phyloP scores from a whole-genome alignment of 495 filamentous ascomycete genomes.

The Hyaloscypha hepaticicola region DNA sequence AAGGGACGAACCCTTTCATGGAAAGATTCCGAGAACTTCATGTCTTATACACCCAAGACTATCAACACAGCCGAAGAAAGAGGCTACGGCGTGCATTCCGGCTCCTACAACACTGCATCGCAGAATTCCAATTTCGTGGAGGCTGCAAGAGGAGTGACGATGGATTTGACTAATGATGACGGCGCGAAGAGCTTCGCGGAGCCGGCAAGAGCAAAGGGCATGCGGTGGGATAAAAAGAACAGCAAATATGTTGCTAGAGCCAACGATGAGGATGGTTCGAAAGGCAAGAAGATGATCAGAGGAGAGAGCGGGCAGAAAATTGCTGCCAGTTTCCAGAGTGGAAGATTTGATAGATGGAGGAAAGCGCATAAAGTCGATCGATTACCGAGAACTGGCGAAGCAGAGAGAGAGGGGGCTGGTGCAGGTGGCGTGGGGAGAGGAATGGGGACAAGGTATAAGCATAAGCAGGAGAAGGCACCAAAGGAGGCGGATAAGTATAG shows the following conservation, averaged over 20 bases:
- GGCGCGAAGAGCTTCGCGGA: conserved; percentile 72
- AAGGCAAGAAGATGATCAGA: conserved; percentile 77
- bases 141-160: conserved; percentile 75
- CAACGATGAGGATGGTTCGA: conserved; percentile 93
- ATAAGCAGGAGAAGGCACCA: conserved; percentile 80
- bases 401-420: conserved; percentile 52
- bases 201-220: conserved; percentile 61
- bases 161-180: conserved; percentile 89
- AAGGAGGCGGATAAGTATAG: conserved; percentile 89
- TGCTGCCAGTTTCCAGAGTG: conserved; percentile 86
- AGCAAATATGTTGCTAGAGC: conserved; percentile 88
- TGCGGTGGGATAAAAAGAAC: conserved; percentile 96
- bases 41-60: conserved; percentile 84
- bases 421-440: conserved; percentile 35
- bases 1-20: conserved; percentile 51
- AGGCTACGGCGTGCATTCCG: conserved; percentile 88
- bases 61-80: conserved; percentile 80
- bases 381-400: conserved; percentile 78
- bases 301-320: conserved; percentile 97
- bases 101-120: conserved; percentile 48
- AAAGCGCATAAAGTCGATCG: conserved; percentile 75
- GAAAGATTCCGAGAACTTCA: conserved; percentile 87
- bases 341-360: conserved; percentile 89
- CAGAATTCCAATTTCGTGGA: conserved; percentile 73
- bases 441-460: conserved; percentile 62